Conservation (phyloP, 2,329 filamentous ascomycete species). For the Cephalotrichum gorgonifer region DNA sequence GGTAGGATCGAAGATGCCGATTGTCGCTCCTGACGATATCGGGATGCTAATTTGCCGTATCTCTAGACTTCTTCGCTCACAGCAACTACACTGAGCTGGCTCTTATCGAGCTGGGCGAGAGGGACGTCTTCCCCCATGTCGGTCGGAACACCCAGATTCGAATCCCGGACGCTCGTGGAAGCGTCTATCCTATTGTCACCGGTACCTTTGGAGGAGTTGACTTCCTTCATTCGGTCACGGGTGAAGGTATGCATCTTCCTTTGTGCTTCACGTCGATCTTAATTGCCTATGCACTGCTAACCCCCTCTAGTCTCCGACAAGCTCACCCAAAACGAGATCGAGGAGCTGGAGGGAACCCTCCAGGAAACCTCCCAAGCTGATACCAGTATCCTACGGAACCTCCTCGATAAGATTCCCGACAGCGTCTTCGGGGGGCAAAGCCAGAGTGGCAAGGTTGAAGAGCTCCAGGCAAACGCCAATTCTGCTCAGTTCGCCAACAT, state of each 20-base stretch:
- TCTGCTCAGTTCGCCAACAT: conserved; percentile 67
- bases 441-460: conserved; percentile 64
- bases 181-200: conserved; percentile 75
- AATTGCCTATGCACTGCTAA: background rate
- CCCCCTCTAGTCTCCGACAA: conserved; percentile 62
- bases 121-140: conserved; percentile 76
- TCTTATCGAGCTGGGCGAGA: conserved; percentile 76
- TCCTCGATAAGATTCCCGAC: conserved; percentile 72
- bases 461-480: conserved; percentile 68
- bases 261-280: background rate
- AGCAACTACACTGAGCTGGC: conserved; percentile 88
- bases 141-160: conserved; percentile 63
- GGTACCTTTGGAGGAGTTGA: conserved; percentile 94
- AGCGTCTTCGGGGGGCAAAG: conserved; percentile 70
- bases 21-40: background rate
- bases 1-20: conserved; percentile 27
- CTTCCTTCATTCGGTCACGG: conserved; percentile 79
- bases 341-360: conserved; percentile 79
- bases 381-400: conserved; percentile 64
- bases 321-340: conserved; percentile 80
- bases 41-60: background rate
- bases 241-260: conserved; percentile 38
- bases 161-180: conserved; percentile 52
- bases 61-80: conserved; percentile 73
- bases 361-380: conserved; percentile 52